Evolutionary conservation across 2,329 filamentous ascomycete species (phyloP).

Genomic region (Annulohypoxylon truncatum): DNA sequence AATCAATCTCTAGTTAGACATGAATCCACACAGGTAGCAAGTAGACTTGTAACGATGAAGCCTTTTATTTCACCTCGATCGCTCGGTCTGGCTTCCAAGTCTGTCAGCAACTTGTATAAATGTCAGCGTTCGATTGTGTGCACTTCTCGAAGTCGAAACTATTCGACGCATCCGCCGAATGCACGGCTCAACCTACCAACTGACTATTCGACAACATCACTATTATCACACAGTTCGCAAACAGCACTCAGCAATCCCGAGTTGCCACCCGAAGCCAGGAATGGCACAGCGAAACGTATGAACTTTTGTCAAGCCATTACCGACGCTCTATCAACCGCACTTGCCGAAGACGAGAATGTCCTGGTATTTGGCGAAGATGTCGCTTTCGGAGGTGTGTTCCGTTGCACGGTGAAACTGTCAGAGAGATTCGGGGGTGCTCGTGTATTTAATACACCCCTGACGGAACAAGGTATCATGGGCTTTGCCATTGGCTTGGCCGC

Average conservation of each 20-base stretch:
- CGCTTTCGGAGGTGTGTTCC: conserved; percentile 95
- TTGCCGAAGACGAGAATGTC: conserved; percentile 85
- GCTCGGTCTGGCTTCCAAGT: conserved; percentile 39
- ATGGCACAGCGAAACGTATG: conserved; percentile 82
- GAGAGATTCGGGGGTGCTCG: conserved; percentile 87
- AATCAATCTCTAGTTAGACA: conserved; percentile 25
- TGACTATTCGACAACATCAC: conserved; percentile 84
- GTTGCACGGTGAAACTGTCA: conserved; percentile 90
- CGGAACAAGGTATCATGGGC: conserved; percentile 93
- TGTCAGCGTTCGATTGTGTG: conserved; percentile 5
- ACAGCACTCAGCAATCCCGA: conserved; percentile 77
- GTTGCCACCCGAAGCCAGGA: conserved; percentile 72
- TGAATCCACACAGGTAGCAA: conserved; percentile 30
- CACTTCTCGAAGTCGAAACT: conserved; percentile 46
- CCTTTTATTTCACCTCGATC: conserved; percentile 37
- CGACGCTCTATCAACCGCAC: conserved; percentile 83
- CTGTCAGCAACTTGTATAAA: conserved; percentile 19
- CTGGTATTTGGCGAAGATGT: conserved; percentile 97
- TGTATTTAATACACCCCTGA: conserved; percentile 96
- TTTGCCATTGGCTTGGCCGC: conserved; percentile 92
- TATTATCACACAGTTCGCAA: conserved; percentile 84
- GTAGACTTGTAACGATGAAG: conserved; percentile 41
- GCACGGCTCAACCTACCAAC: conserved; percentile 83
- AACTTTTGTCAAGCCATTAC: conserved; percentile 97
- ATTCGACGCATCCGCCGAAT: conserved; percentile 69